Base-by-base conservation (phyloP, 306 rosid genomes). In the Vigna reflexopilosa region DNA sequence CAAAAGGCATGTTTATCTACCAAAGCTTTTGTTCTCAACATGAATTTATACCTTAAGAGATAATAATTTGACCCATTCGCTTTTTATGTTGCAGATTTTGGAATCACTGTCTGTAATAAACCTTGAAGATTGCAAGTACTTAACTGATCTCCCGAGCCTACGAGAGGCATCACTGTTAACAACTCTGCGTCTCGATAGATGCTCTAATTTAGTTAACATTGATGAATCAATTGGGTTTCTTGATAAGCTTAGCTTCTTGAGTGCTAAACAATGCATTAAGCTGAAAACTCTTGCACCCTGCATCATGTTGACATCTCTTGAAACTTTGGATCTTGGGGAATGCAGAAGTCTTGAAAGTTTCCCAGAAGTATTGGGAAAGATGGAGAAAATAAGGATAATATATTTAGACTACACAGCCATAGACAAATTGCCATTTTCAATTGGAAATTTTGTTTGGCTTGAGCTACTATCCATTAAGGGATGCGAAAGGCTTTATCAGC, bases 271-370 rank as follows among this genome's bases (percentile, higher is more conserved):
- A 17, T 78, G 82, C 70, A 58, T 3, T 64, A 52, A 70, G 4
- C 63, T 78, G 17, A 24, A 5, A 19, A 14, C 11, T 58, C 38
- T 58, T 10, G 64, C 64, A n/a, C 52, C 17, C 15, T 8, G 9
- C 61, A 58, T 78, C 77, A 57, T n/a, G 28, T n/a, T 78, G 70
- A 34, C 70, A 28, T 78, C 82, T 58, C 62, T 78, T 5, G 77
- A 78, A 68, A 70, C 50, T 19, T 19, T 78, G 14, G 64, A 78
- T 28, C 73, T 77, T 17, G 2, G 45, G 32, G 1, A 38, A 9
- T 77, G 81, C n/a, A 0, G n/a, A 15, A 2, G 34, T 66, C 81
- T 77, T 45, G 5, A 40, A 68, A 40, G 75, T 9, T 67, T 77
- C 34, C 34, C 63, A 56, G 34, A 57, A 57, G 64, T 22, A 22